phyloP scores from a whole-genome alignment of 148 eudicot genomes.

The Vaccinium corymbosum region DNA sequence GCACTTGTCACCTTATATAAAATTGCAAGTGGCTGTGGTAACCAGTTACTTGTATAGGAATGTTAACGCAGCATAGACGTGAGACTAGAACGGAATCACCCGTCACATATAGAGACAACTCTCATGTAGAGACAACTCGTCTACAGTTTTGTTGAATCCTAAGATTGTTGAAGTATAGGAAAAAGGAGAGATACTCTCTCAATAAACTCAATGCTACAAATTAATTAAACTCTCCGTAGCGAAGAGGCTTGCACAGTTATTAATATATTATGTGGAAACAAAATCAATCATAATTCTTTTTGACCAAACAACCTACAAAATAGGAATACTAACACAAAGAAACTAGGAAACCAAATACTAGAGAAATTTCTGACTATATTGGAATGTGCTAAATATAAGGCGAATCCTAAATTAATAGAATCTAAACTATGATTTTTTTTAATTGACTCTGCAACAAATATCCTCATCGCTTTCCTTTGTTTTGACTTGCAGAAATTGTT shows the following conservation, averaged over 20 bases:
- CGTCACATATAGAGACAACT: not conserved
- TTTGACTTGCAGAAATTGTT: slow-evolving; percentile 68
- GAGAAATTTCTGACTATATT: not conserved
- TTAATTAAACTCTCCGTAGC: not conserved
- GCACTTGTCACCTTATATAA: not conserved
- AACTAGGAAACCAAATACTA: not conserved
- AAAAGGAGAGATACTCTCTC: not conserved
- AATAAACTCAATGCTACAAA: no score
- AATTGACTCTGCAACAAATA: not conserved
- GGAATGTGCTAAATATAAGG: not conserved
- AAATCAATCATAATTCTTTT: no score
- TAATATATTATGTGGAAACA: not conserved
- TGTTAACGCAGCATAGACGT: not conserved
- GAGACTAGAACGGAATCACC: not conserved
- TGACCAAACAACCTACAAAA: not conserved
- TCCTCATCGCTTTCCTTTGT: not conserved
- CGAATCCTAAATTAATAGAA: not conserved
- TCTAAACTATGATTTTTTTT: not conserved
- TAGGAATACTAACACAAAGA: not conserved
- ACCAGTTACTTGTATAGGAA: not conserved
- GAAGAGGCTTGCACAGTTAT: not conserved
- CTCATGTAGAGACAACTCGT: not conserved
- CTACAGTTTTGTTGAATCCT: not conserved
- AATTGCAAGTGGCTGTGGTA: not conserved
- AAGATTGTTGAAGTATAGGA: not conserved